Conservation (phyloP, 23 red algal genomes). For the Agarophyton chilense region DNA sequence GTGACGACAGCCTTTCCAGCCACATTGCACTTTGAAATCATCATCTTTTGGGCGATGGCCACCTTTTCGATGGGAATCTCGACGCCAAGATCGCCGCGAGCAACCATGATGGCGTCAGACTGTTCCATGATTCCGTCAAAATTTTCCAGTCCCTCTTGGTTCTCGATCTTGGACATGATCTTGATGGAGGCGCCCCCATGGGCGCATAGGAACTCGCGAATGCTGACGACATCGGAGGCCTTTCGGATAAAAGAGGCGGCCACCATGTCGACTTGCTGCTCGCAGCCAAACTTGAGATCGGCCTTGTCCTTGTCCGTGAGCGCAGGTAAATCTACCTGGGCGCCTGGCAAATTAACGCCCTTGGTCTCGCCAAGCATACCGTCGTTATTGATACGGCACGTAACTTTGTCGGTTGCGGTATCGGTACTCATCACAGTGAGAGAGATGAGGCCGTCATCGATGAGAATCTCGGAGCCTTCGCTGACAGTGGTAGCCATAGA, state of each 20-base stretch:
- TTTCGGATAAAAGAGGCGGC: constrained; percentile 89
- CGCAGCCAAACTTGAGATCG: constrained; percentile 91
- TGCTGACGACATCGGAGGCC: constrained; percentile 73
- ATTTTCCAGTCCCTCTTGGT: constrained; percentile 89
- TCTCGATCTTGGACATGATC: constrained; percentile 99
- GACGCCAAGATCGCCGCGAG: constrained; percentile 94
- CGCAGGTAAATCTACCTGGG: constrained; percentile 83
- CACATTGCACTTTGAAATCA: constrained; percentile 93
- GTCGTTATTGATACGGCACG: constrained; percentile 85
- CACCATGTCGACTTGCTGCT: constrained; percentile 94
- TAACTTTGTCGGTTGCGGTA: constrained; percentile 41
- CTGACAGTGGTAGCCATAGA: constrained; percentile 56
- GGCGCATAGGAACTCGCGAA: constrained; percentile 75
- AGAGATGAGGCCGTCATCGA: constrained; percentile 92
- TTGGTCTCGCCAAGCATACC: constrained; percentile 81
- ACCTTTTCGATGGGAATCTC: constrained; percentile 95
- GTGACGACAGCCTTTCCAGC: constrained; percentile 90
- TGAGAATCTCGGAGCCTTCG: constrained; percentile 75
- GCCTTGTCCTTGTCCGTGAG: constrained; percentile 92
- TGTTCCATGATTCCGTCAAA: constrained; percentile 83
- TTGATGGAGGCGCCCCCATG: constrained; percentile 82
- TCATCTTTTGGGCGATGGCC: constrained; percentile 93
- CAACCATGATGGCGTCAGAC: constrained; percentile 98
- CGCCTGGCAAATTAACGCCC: constrained; percentile 92
- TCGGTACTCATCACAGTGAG: constrained; percentile 63